Evolutionary conservation across 2,329 filamentous ascomycete genomes (phyloP).

Genomic region (Nigrograna mackinnonii): DNA sequence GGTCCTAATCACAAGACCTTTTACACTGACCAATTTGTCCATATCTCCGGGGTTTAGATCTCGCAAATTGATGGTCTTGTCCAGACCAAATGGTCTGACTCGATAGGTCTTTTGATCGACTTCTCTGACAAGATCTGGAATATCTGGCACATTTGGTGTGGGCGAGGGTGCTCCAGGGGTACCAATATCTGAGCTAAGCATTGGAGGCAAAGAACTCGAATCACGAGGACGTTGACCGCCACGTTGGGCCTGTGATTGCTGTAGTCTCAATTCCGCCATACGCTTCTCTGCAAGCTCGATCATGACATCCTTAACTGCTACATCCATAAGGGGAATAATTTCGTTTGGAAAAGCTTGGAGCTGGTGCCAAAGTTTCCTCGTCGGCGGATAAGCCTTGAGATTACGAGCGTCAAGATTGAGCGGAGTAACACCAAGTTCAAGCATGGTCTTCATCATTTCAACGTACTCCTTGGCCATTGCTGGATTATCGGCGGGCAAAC

Average conservation of each 20-base stretch:
- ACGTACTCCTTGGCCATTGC: constrained; percentile 82
- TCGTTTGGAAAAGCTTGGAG: constrained; percentile 92
- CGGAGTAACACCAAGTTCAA: constrained; percentile 79
- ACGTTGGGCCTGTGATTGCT: constrained; percentile 61
- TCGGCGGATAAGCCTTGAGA: constrained; percentile 89
- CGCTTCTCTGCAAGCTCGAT: constrained; percentile 83
- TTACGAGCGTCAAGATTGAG: constrained; percentile 89
- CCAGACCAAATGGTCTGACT: constrained; percentile 86
- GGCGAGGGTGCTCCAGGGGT: constrained; percentile 37
- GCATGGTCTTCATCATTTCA: constrained; percentile 86
- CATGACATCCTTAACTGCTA: constrained; percentile 90
- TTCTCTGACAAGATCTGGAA: constrained; percentile 74
- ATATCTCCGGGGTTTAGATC: constrained; percentile 96
- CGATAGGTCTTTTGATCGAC: constrained; percentile 81
- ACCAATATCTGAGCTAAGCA: constrained; percentile 78
- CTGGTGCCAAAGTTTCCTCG: constrained; percentile 93
- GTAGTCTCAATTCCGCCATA: constrained; percentile 67
- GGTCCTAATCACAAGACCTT: constrained; percentile 92
- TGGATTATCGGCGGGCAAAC: constrained; percentile 66
- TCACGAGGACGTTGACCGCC: constrained; percentile 51
- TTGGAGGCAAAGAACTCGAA: constrained; percentile 73
- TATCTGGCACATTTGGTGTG: constrained; percentile 48
- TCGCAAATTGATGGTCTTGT: constrained; percentile 85
- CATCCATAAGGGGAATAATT: constrained; percentile 96
- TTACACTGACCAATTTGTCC: constrained; percentile 93